Base-by-base conservation (phyloP, 805 yeast genomes). In the Clavispora vitiphila region DNA sequence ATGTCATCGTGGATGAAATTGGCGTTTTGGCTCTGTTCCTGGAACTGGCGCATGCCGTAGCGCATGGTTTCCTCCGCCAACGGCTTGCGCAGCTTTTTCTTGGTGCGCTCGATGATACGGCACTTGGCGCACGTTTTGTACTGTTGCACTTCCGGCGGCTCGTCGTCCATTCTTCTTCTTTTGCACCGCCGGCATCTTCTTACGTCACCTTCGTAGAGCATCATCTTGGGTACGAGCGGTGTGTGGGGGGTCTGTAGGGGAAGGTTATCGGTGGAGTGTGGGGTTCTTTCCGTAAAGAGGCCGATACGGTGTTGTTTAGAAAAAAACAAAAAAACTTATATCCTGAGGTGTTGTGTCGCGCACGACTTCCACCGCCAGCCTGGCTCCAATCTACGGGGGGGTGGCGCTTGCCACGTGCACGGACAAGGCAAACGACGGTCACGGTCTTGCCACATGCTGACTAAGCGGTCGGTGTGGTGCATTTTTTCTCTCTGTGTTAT, bases 91-190 rank as follows among this genome's bases (percentile, higher is more conserved):
- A 61, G 64, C 54, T 67, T 67, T 58, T 69, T 69, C 55, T 66
- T 53, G 38, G 58, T 54, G 46, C 81, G 61, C 55, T 76, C 81
- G 36, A 76, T 72, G 55, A 75, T 72, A 43, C 81, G 67, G 53
- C 81, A 76, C 47, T 77, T 75, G 53, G 76, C 78, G 58, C 81
- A 76, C 4, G 81, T 76, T 47, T 76, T 76, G 55, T 75, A 76
- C 53, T 74, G 78, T 49, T 71, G 64, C 31, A 76, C 80, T 47
- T 76, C 80, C 2, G 77, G 74, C 19, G 77, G 76, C 57, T 76
- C 81, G 46, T 75, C 76, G 45, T 70, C 73, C 48, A 74, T 67
- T 60, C 81, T 67, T 67, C 74, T 71, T 39, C 79, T 60, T 53
- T 76, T 76, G 61, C 81, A 76, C 52, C 81, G 74, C 55, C 81